Base-by-base conservation (phyloP, 805 yeast genomes). In the Candida hispaniensis region DNA sequence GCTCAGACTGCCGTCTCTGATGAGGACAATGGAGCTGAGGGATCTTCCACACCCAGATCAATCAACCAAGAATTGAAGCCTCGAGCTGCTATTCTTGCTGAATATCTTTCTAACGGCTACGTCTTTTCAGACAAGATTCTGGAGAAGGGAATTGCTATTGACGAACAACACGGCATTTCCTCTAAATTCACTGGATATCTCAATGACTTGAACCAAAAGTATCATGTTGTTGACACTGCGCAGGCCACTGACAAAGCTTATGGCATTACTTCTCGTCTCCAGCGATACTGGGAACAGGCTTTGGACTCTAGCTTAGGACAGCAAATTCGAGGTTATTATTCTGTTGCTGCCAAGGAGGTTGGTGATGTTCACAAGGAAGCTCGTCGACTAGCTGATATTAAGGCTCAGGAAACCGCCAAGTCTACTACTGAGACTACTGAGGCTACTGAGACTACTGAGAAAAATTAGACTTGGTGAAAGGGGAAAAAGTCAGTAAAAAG, bases 51-150 rank as follows among this genome's bases (percentile, higher is more conserved):
- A 14, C 46, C 47, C 30, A 65, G 59, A 34, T 82, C 77, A 45
- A 68, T 78, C 35, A 55, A 64, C 4, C 93, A 79, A 58, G 93
- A 80, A 49, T 71, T 70, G 41, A 79, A 79, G 60, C 93, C 93
- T 39, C 77, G 77, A 50, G 56, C 73, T 39, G 72, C 82, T 12
- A 73, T 80, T 41, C 60, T 79, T 58, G 88, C 91, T 1, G 88
- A 79, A 55, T 69, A 76, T 47, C 61, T 79, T 41, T 65, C 82
- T 18, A 69, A 73, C n/a, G 93, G 93, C 4, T 79, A 80, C 51
- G 67, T 64, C 12, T 55, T 79, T 26, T 65, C 75, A 29, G 91
- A 80, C 53, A 57, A 64, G 33, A 58, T 78, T 32, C 61, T 79
- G 26, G 64, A 68, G 39, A 67, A 66, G 49, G 79, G 82, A 14